Evolutionary conservation across 768 basidiomycete species (phyloP), one percentile per base, ranked within the genome.

Genomic region (Lactifluus rugatus): DNA sequence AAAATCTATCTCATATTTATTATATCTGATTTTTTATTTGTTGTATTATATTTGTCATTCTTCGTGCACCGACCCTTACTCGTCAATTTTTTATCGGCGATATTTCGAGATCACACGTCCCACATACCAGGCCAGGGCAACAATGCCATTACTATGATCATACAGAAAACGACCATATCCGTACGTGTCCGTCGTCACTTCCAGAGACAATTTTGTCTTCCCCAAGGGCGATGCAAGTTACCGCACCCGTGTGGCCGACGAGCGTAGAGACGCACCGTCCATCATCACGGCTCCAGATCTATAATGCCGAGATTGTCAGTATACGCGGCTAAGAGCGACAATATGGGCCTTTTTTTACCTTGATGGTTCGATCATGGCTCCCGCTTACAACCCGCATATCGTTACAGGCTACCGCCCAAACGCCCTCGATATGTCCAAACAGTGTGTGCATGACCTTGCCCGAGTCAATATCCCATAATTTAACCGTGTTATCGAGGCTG

Each of bases 191-290:
- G 66, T 96, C 94, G 68, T 97, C 94, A 64, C 92, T 92, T 10
- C 94, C 93, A n/a, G 93, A 94, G 9, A 98, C 82, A 46, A 96
- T 89, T 73, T 94, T 93, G 70, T 97, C 95, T 70, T 97, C 94
- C 2, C 89, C 88, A 13, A 98, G 79, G 14, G 81, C 86, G 37
- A 97, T 72, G 68, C 89, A 93, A 32, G 90, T 95, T 52, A 98
- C 94, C 1, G 96, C 93, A 37, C 90, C 93, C 42, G 90, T 82
- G 67, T 99, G 96, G 0, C 94, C 94, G 37, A 94, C 89, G 5
- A 98, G 78, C 0, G 95, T 99, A 37, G 89, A 80, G 6, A 83
- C 86, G 66, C 93, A 96, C 54, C 79, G 81, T 16, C 89, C 89
- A 61, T 93, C 84, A 63, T 97, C 93, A 54, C 87, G 82, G 56